These are phyloP conservation scores for Calophaca sinica DNA, from an alignment of 306 rosid genomes.

Conservation along the genomic window DNA sequence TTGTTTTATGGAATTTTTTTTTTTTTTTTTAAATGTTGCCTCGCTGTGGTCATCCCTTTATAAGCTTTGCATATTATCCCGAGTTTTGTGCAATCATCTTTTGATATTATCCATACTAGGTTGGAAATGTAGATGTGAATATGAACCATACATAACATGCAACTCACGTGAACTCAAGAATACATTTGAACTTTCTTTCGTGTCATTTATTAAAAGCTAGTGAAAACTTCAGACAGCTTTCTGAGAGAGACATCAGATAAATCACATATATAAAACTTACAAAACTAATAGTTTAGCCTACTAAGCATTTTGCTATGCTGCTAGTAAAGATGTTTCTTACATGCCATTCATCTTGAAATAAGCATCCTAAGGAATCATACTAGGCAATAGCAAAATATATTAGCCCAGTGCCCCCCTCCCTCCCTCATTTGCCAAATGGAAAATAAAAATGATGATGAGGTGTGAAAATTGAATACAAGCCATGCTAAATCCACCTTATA, in stretches of 20 bases:
- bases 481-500: background rate
- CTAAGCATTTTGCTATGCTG: background rate
- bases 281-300: constrained; percentile 6
- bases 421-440: background rate
- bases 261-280: background rate
- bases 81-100: constrained; percentile 24
- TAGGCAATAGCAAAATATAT: constrained; percentile 9
- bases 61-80: constrained; percentile 9
- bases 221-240: constrained; percentile 16
- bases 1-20: background rate
- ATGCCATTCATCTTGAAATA: constrained; percentile 30
- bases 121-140: constrained; percentile 27
- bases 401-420: background rate
- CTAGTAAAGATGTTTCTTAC: constrained; percentile 20
- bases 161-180: constrained; percentile 12
- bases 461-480: background rate
- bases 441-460: constrained; percentile 18
- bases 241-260: constrained; percentile 7
- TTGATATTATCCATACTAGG: constrained; percentile 9
- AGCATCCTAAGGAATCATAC: constrained; percentile 7
- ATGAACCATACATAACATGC: constrained; percentile 31
- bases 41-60: constrained; percentile 4
- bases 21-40: background rate
- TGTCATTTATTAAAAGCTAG: constrained; percentile 7
- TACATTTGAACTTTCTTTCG: constrained; percentile 2